Conservation (phyloP, 208 protist species). For the Porcisia hertigi region DNA sequence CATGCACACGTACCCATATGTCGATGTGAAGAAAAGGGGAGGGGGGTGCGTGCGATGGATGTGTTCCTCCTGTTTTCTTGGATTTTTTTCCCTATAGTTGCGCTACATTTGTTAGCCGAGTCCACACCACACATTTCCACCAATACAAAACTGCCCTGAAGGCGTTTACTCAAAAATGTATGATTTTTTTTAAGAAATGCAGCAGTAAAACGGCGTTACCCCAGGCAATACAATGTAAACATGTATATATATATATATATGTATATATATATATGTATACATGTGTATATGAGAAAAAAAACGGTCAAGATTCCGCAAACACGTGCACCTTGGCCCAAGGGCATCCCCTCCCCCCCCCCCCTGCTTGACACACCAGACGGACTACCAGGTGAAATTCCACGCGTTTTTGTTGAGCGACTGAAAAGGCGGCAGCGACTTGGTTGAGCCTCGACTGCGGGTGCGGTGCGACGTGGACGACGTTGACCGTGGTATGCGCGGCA, state of each 20-base stretch:
- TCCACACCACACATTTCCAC: background rate
- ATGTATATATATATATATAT: background rate
- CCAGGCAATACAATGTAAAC: background rate
- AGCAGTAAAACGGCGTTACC: too few species aligned
- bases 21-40: background rate
- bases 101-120: background rate
- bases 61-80: background rate
- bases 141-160: background rate
- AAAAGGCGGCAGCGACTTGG: constrained; percentile 43
- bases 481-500: constrained; percentile 45
- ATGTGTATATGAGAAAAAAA: background rate
- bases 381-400: constrained; percentile 89
- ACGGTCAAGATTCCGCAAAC: background rate
- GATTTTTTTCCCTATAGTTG: background rate
- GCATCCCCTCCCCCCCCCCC: too few species aligned
- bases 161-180: background rate
- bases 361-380: background rate
- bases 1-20: background rate
- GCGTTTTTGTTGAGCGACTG: constrained; percentile 70
- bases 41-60: background rate
- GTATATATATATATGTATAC: constrained; percentile 1
- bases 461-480: constrained; percentile 10
- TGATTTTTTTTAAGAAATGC: too few species aligned
- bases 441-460: constrained; percentile 5
- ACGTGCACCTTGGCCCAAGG: too few species aligned